These are phyloP conservation scores for Beauveria sp. DNA, from an alignment of 2,329 filamentous ascomycete genomes.

Conservation along the genomic window DNA sequence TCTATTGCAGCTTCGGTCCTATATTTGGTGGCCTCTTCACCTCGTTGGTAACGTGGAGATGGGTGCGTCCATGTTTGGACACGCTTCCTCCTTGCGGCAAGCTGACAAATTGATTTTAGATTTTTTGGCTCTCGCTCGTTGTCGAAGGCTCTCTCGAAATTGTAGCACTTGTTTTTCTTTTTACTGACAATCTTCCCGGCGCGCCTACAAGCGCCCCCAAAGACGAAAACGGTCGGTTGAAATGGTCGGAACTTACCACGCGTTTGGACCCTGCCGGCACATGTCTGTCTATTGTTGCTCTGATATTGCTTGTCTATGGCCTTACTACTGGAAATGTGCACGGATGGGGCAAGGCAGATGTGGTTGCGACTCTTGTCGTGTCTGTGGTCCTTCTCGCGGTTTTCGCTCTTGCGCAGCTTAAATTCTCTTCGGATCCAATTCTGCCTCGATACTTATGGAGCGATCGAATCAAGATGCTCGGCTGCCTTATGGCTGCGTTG, in stretches of 20 bases:
- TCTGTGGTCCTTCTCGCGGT: slow-evolving; percentile 3
- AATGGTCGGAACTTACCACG: slow-evolving; percentile 3
- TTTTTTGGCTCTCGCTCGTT: slow-evolving; percentile 12
- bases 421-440: slow-evolving; percentile 7
- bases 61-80: not conserved
- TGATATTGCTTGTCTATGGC: slow-evolving; percentile 10
- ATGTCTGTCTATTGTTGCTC: slow-evolving; percentile 7
- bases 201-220: not conserved
- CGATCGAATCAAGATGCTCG: slow-evolving; percentile 9
- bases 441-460: slow-evolving; percentile 9
- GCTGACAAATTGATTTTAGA: not conserved
- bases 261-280: slow-evolving; percentile 8
- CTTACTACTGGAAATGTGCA: slow-evolving; percentile 11
- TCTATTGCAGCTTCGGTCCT: slow-evolving; percentile 7
- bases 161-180: slow-evolving; percentile 7
- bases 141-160: slow-evolving; percentile 10
- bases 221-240: not conserved
- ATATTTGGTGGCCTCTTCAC: slow-evolving; percentile 13
- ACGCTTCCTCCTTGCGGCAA: not conserved
- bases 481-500: slow-evolving; percentile 8
- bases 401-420: slow-evolving; percentile 8
- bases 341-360: slow-evolving; percentile 7
- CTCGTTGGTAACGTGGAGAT: slow-evolving; percentile 11
- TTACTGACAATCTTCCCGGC: slow-evolving; percentile 9
- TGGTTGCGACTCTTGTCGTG: slow-evolving; percentile 9